These are phyloP conservation scores for Verticillium albo-atrum DNA, from an alignment of 2,329 filamentous ascomycete genomes.

Conservation along the genomic window DNA sequence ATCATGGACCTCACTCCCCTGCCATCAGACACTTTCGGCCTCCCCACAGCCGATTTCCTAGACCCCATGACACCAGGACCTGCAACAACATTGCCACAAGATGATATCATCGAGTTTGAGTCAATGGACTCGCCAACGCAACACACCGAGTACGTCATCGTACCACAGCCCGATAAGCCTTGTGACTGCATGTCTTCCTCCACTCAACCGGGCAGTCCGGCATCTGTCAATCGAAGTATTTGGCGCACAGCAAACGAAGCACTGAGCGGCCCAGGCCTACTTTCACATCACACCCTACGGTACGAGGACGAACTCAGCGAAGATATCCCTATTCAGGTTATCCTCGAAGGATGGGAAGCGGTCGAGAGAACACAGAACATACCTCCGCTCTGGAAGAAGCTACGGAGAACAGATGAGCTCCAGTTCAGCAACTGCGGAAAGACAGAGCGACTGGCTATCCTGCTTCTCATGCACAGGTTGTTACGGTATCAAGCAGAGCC, in stretches of 20 bases:
- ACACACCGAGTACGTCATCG: background rate
- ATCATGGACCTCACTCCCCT: background rate
- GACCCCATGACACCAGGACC: background rate
- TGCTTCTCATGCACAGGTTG: conserved; percentile 18
- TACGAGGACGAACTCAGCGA: conserved; percentile 15
- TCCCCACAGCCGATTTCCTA: background rate
- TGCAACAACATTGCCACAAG: background rate
- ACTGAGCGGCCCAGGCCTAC: conserved; percentile 8
- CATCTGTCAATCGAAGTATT: conserved; percentile 5
- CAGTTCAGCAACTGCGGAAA: conserved; percentile 15
- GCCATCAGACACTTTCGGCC: background rate
- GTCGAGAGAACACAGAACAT: conserved; percentile 17
- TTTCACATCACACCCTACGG: conserved; percentile 1
- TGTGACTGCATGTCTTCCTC: background rate
- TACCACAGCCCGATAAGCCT: conserved; percentile 4
- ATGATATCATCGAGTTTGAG: background rate
- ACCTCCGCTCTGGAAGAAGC: conserved; percentile 18
- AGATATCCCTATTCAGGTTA: conserved; percentile 17
- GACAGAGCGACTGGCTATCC: conserved; percentile 15
- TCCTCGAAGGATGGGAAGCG: conserved; percentile 21
- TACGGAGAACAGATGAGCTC: conserved; percentile 15
- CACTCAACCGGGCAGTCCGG: background rate
- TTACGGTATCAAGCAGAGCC: conserved; percentile 20
- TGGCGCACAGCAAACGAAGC: conserved; percentile 18
- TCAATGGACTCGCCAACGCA: background rate